phyloP scores from a whole-genome alignment of 1,139 yeast species.

The Pneumocystis sp. region DNA sequence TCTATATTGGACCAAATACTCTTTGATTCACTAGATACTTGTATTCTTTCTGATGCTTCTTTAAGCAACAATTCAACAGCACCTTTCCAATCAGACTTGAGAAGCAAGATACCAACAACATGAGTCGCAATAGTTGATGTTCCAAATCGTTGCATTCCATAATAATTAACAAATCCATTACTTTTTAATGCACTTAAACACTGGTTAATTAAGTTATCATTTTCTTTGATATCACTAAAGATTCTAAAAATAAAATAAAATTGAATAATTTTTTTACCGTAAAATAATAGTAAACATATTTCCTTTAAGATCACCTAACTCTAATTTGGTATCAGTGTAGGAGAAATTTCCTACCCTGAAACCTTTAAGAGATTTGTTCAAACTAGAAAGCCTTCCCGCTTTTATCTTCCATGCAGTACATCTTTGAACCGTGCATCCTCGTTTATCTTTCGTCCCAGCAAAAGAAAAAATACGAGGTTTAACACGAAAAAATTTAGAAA shows the following conservation, averaged over 20 bases:
- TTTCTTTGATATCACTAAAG: slow-evolving; percentile 3
- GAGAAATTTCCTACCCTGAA: slow-evolving; percentile 28
- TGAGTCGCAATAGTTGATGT: slow-evolving; percentile 89
- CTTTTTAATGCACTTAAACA: slow-evolving; percentile 43
- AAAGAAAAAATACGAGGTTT: slow-evolving; percentile 57
- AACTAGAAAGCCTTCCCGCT: slow-evolving; percentile 61
- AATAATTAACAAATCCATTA: slow-evolving; percentile 80
- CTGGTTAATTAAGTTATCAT: slow-evolving; percentile 29
- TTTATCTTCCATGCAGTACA: slow-evolving; percentile 56
- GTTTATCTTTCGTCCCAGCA: slow-evolving; percentile 93
- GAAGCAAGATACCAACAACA: slow-evolving; percentile 56
- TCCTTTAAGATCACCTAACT: slow-evolving; percentile 72
- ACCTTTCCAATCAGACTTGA: slow-evolving; percentile 60
- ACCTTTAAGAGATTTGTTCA: slow-evolving; percentile 68
- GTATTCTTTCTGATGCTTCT: slow-evolving; percentile 31
- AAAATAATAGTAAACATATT: slow-evolving; percentile 77
- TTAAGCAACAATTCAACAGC: slow-evolving; percentile 67
- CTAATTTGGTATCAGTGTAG: slow-evolving; percentile 48
- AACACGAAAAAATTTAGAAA: slow-evolving; percentile 57
- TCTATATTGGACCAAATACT: slow-evolving; percentile 54
- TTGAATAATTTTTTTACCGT: slow-evolving; percentile 43
- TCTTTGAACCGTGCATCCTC: slow-evolving; percentile 88
- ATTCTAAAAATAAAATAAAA: slow-evolving; percentile 15
- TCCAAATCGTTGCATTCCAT: slow-evolving; percentile 96
- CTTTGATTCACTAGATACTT: slow-evolving; percentile 37